phyloP scores from a whole-genome alignment of 2,329 filamentous ascomycete species.

The Huntiella bhutanensis region DNA sequence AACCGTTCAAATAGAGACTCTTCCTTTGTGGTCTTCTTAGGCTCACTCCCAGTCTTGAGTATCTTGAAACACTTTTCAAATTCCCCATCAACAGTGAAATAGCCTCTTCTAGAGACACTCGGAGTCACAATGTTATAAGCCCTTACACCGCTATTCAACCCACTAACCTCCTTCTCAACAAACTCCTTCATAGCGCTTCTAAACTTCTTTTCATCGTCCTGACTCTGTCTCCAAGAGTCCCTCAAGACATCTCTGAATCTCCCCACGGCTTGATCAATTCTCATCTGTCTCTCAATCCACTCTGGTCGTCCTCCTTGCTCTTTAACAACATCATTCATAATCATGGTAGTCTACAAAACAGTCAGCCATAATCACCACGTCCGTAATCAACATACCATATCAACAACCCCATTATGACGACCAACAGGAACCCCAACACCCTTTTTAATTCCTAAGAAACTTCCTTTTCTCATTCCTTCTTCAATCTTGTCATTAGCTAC shows the following conservation, averaged over 20 bases:
- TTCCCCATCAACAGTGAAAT: slow-evolving; percentile 69
- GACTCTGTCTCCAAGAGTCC: slow-evolving; percentile 69
- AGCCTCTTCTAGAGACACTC: slow-evolving; percentile 79
- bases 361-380: background rate
- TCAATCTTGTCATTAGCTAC: slow-evolving; percentile 81
- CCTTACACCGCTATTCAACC: slow-evolving; percentile 62
- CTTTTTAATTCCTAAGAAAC: slow-evolving; percentile 68
- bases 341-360: slow-evolving; percentile 54
- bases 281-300: slow-evolving; percentile 98
- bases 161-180: slow-evolving; percentile 53
- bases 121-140: slow-evolving; percentile 94
- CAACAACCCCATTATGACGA: slow-evolving; percentile 72
- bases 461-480: slow-evolving; percentile 76
- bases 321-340: slow-evolving; percentile 97
- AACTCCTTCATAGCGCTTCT: slow-evolving; percentile 49
- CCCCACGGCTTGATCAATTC: slow-evolving; percentile 49
- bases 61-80: slow-evolving; percentile 48
- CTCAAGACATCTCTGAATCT: slow-evolving; percentile 58
- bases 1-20: slow-evolving; percentile 44
- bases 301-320: slow-evolving; percentile 87
- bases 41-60: slow-evolving; percentile 26
- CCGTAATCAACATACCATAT: slow-evolving; percentile 32
- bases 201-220: slow-evolving; percentile 53
- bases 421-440: slow-evolving; percentile 67
- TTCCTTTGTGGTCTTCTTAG: slow-evolving; percentile 61